Conservation (phyloP, 345 rosid genomes). For the Alliaria petiolata region DNA sequence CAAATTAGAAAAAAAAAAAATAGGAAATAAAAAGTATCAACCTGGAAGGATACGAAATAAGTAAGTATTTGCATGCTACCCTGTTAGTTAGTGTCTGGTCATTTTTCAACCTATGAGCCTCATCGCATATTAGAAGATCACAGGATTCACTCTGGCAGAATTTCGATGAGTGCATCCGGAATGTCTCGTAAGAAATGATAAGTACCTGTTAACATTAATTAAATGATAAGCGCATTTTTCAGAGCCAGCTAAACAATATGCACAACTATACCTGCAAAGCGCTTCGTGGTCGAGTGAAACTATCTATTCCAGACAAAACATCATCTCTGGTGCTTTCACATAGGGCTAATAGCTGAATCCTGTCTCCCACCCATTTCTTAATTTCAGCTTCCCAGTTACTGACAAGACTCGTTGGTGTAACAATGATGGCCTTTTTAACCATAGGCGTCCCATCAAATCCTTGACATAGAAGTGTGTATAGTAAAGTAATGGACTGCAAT, state of each 20-base stretch:
- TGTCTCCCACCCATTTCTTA: constrained; percentile 88
- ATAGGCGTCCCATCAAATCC: constrained; percentile 94
- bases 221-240: constrained; percentile 27
- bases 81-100: constrained; percentile 92
- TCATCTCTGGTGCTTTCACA: constrained; percentile 96
- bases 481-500: constrained; percentile 84
- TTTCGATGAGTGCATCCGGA: constrained; percentile 92
- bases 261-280: constrained; percentile 62
- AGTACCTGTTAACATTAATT: constrained; percentile 53
- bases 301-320: constrained; percentile 84
- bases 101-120: constrained; percentile 95
- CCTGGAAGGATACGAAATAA: constrained; percentile 2
- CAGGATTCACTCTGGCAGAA: constrained; percentile 74
- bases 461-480: constrained; percentile 84
- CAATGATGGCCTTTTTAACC: constrained; percentile 88
- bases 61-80: constrained; percentile 45
- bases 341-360: constrained; percentile 84
- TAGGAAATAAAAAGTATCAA: not conserved
- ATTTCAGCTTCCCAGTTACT: constrained; percentile 99
- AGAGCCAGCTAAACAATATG: constrained; percentile 9
- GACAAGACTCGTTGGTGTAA: constrained; percentile 98
- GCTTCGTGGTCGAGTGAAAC: constrained; percentile 60
- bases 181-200: constrained; percentile 95
- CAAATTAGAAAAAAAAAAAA: constrained; percentile 11
- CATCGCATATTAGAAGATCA: constrained; percentile 96